Base-by-base conservation (phyloP, 192 early-diverging fungal species). In the Diversispora epigaea region DNA sequence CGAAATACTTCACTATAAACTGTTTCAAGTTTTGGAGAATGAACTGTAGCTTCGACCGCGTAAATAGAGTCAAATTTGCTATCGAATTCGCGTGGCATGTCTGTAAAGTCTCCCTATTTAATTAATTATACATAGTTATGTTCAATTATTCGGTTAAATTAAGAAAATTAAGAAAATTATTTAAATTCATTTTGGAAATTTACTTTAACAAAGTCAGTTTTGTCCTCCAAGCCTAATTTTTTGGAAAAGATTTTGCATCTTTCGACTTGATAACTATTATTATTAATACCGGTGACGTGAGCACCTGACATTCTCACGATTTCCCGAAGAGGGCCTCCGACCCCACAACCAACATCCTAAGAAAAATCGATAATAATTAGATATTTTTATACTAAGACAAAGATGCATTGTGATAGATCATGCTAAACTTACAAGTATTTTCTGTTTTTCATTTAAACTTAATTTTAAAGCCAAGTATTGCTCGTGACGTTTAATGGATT, bases 201-300 rank as follows among this genome's bases (percentile, higher is more conserved):
- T 68, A 93, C 93, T 85, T 93, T 91, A 52, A 89, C 76, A 80
- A 87, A 92, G 60, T 83, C 82, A 44, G 87, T 88, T 62, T 80
- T 77, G 22, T 77, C 77, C 21, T 86, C 78, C 64, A 95, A 88
- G 58, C 90, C 88, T 72, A 86, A 82, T 80, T 93, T 87, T 62
- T 85, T 83, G 41, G 92, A 89, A 46, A 95, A 93, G 55, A 87
- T 86, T 56, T 85, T 80, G 75, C 89, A 92, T 14, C 93, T 87
- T 77, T 93, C 87, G 67, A 96, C 92, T 82, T 96, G 95, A 78
- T 96, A 96, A 46, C 87, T 86, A 85, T 96, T 96, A 89, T 96
- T 96, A 82, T 96, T 96, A 56, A 96, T 80, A 11, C 95, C 95
- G 58, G 90, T 91, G 73, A 96, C 86, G 76, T 89, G 88, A 61